Evolutionary conservation across 2,329 filamentous ascomycete genomes (phyloP).

Genomic region (Fusarium neocosmosporiellum): DNA sequence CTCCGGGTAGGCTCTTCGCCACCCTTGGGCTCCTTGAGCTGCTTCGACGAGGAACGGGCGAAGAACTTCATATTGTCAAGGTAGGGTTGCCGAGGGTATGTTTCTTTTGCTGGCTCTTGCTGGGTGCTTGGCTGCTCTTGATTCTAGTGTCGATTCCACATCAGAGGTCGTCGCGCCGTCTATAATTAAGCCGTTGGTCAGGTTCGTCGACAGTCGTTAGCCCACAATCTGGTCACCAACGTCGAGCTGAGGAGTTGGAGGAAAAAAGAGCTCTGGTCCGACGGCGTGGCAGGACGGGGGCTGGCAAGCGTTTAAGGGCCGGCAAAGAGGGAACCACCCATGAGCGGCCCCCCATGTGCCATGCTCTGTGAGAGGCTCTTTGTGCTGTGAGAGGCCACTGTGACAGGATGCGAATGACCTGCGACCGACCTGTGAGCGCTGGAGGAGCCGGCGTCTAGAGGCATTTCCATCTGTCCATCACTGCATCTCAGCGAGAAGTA

Average conservation of each 20-base stretch:
- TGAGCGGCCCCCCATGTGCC: slow-evolving; percentile 12
- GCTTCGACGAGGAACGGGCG: background rate
- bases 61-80: slow-evolving; percentile 40
- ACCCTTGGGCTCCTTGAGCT: slow-evolving; percentile 25
- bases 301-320: slow-evolving; percentile 42
- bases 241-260: slow-evolving; percentile 10
- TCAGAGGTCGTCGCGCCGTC: slow-evolving; percentile 14
- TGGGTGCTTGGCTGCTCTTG: slow-evolving; percentile 29
- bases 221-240: slow-evolving; percentile 20
- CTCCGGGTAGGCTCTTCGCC: slow-evolving; percentile 24
- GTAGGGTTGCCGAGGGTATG: background rate
- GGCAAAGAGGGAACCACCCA: slow-evolving; percentile 12
- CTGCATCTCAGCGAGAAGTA: slow-evolving; percentile 22
- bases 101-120: background rate
- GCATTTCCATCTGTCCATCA: slow-evolving; percentile 30
- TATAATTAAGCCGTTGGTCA: slow-evolving; percentile 6
- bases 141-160: slow-evolving; percentile 34
- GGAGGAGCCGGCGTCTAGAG: slow-evolving; percentile 36
- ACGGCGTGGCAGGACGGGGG: slow-evolving; percentile 32
- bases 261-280: slow-evolving; percentile 11
- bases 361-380: slow-evolving; percentile 26
- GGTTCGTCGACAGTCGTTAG: slow-evolving; percentile 20
- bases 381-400: slow-evolving; percentile 29
- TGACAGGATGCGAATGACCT: slow-evolving; percentile 26
- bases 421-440: slow-evolving; percentile 30